Evolutionary conservation across 2,329 filamentous ascomycete species (phyloP).

Genomic region (Aspergillus alliaceus): DNA sequence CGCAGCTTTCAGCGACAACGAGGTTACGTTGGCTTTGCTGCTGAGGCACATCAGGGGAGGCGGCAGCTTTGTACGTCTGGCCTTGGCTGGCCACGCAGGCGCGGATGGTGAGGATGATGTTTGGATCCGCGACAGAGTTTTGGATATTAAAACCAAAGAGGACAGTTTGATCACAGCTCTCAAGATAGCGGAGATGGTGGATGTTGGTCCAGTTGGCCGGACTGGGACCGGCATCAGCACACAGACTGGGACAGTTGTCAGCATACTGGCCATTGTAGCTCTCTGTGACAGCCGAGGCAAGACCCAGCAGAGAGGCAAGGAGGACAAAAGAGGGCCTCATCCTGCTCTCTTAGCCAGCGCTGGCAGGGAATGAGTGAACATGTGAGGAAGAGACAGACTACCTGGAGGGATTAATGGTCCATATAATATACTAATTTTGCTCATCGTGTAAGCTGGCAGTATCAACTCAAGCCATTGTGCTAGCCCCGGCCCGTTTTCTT

Average conservation of each 20-base stretch:
- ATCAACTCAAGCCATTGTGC: not conserved
- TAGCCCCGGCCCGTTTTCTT: not conserved
- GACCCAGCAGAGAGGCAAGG: not conserved
- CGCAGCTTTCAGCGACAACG: not conserved
- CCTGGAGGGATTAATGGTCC: not conserved
- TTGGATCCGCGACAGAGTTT: not conserved
- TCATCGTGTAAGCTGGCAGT: not conserved
- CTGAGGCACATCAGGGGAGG: not conserved
- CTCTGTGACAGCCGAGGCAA: not conserved
- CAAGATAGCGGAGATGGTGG: not conserved
- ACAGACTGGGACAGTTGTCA: not conserved
- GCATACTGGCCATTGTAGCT: not conserved
- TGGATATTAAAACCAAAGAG: slow-evolving; percentile 3
- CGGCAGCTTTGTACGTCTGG: not conserved
- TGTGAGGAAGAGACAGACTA: not conserved
- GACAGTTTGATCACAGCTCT: not conserved
- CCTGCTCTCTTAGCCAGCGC: not conserved
- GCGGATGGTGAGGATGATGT: not conserved
- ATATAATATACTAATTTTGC: not conserved
- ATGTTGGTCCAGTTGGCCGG: not conserved
- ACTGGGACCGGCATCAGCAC: not conserved
- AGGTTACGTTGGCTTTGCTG: not conserved
- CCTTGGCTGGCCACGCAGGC: not conserved
- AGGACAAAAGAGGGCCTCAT: not conserved
- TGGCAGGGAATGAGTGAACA: not conserved